Conservation (phyloP, 176 grass and related monocot genomes). For the sorghum (Sorghum bicolor) region Sorghum_bicolor_NCBIv3 NC_012871.2:73562001-73562500, state of each 20-base stretch:
- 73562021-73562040: no score
- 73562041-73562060: no score
- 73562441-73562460: neutral
- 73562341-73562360: neutral
- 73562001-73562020: no score
- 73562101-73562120: no score
- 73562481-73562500: neutral
- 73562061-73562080: no score
- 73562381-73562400: neutral
- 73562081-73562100: no score
- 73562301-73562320: constrained; percentile 9
- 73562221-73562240: neutral
- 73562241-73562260: neutral
- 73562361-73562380: neutral
- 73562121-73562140: no score
- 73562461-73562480: neutral
- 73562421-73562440: neutral
- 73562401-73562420: neutral
- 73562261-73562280: constrained; percentile 14
- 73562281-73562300: neutral
- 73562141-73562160: constrained; percentile 4
- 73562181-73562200: constrained; percentile 24
- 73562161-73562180: neutral
- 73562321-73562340: neutral
- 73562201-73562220: constrained; percentile 10